Evolutionary conservation across 257 asterid genomes (phyloP).

Genomic region (Salvia miltiorrhiza): DNA sequence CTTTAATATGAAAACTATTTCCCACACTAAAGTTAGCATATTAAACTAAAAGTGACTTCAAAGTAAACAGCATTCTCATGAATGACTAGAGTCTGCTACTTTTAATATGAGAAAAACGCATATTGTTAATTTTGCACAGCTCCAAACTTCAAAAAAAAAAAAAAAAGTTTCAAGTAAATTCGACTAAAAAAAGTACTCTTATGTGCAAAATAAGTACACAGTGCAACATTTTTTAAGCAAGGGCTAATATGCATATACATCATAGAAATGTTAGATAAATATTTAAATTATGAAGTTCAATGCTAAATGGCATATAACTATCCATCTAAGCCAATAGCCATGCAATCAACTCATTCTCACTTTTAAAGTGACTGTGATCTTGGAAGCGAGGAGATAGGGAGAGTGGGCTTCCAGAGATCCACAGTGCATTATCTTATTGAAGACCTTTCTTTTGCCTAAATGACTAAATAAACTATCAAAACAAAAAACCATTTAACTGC

Average conservation of each 20-base stretch:
- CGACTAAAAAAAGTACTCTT: not conserved
- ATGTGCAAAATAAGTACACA: not conserved
- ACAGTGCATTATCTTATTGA: not conserved
- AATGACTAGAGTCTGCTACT: not conserved
- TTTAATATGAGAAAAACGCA: not conserved
- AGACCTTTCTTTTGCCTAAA: not conserved
- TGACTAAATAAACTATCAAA: slow-evolving; percentile 1
- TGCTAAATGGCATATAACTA: not conserved
- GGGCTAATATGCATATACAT: not conserved
- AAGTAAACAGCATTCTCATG: not conserved
- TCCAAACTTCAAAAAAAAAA: not conserved
- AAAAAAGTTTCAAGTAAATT: not conserved
- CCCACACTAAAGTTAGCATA: not conserved
- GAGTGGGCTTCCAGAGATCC: not conserved
- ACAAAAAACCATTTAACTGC: not conserved
- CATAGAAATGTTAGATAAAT: not conserved
- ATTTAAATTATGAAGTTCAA: not conserved
- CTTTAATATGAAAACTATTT: not conserved
- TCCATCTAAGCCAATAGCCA: not conserved
- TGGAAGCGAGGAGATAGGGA: not conserved
- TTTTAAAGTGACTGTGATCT: not conserved
- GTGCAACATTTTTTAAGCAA: not conserved
- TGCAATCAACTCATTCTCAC: not conserved
- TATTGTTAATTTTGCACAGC: not conserved
- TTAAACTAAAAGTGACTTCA: not conserved